Evolutionary conservation across 768 basidiomycete species (phyloP), one percentile per base, ranked within the genome.

Genomic region (Boletus speciosus): DNA sequence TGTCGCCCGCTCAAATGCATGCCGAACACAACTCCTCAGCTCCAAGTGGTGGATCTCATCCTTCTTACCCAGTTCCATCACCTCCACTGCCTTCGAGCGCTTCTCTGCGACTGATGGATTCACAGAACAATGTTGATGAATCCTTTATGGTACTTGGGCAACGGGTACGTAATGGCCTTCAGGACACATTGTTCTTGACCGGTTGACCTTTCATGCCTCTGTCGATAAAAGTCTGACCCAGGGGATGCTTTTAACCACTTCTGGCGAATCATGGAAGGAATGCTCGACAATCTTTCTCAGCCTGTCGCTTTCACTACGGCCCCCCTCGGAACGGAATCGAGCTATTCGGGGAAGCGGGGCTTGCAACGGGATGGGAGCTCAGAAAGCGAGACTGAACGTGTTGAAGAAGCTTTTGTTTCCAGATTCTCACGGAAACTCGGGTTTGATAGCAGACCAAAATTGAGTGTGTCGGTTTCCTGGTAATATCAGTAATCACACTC

Each of bases 71-170:
- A 48, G 69, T 74, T 25, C 66, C 79, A 1, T 76, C 75, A 3
- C 75, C 80, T 16, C 79, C 81, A 31, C 75, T 79, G 5, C 77
- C 78, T 10, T 74, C 77, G 16, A 72, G 66, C 23, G 47, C 73
- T 11, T 64, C 70, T 21, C 43, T 65, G 55, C 57, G 66, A 52
- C 38, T 66, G 76, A 69, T 74, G 51, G 78, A 87, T 56, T 80
- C 81, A 29, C 75, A 79, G 65, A 81, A 81, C 56, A 81, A 84
- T 2, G 87, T 88, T 1, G 91, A 92, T 44, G 91, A 93, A 65
- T 93, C 91, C 0, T 93, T 93, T 62, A 91, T 93, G 90, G 77
- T 93, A 2, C 75, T 93, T 4, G 89, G 88, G 16, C 90, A 91
- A 66, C 79, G 83, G 61, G 88, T 90, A 63, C 62, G 75, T 54